Base-by-base conservation (phyloP, 768 basidiomycete species). In the Naematelia encephala region DNA sequence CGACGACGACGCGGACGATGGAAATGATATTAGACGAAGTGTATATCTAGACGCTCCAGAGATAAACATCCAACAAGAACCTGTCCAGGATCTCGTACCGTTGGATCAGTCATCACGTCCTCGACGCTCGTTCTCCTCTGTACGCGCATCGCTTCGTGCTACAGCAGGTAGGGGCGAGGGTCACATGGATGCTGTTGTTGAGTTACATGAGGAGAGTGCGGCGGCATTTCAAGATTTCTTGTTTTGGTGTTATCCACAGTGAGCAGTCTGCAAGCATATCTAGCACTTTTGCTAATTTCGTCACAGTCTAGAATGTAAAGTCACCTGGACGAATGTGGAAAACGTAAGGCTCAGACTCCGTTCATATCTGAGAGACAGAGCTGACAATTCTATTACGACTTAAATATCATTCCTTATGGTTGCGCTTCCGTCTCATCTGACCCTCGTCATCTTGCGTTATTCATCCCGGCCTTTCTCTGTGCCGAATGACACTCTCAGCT, bases 181-280 rank as follows among this genome's bases (percentile, higher is more conserved):
- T 23, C 34, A 42, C 23, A 54, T 87, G 0, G 88, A 91, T 66
- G 92, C 91, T 12, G 85, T 91, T 2, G 88, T 97, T 43, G 85
- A 91, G 21, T 83, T 97, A 53, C 88, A 89, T 63, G 92, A 97
- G 77, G 92, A 96, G 79, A 85, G 86, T 84, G 90, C 92, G 1
- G 83, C 80, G 72, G 89, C 86, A 11, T 93, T 96, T 75, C 91
- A 94, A 59, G 92, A 94, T 76, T 91, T 94, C 73, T 82, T 96
- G 59, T 90, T 89, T 79, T 93, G 87, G 74, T 85, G 92, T 52
- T 94, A 96, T 76, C 92, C 92, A 19, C 89, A 93, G 91, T 91
- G 77, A 69, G 87, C 16, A 8, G n/a, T n/a, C n/a, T n/a, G n/a
- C n/a, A n/a, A 14, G 51, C 56, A 47, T 49, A 62, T 25, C 10